Base-by-base conservation (phyloP, 2,329 filamentous ascomycete species). In the Penicillium sp. region DNA sequence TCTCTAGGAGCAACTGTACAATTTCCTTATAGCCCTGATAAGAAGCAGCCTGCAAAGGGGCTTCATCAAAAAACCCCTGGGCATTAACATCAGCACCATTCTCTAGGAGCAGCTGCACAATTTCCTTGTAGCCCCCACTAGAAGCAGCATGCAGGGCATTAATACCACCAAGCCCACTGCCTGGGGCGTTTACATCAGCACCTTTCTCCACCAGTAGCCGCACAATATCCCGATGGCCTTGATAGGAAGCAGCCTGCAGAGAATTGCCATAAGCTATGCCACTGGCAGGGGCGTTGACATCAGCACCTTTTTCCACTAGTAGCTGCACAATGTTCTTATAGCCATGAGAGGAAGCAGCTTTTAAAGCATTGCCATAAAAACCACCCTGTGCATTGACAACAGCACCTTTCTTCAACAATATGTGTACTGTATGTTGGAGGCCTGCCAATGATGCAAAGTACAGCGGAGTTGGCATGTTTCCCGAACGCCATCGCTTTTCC, bases 141-240 rank as follows among this genome's bases (percentile, higher is more conserved):
- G n/a, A n/a, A n/a, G n/a, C n/a, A n/a, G n/a, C n/a, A n/a, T n/a
- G n/a, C n/a, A n/a, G n/a, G n/a, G n/a, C n/a, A n/a, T n/a, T n/a
- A n/a, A n/a, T n/a, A n/a, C n/a, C n/a, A n/a, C n/a, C n/a, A n/a
- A n/a, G n/a, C n/a, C n/a, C n/a, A n/a, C n/a, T n/a, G n/a, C n/a
- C n/a, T n/a, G n/a, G n/a, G n/a, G n/a, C 47, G 31, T 69, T 61
- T 19, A 67, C 56, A 53, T 62, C 55, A 50, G 55, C 66, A 4
- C 65, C 66, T 21, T 51, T 61, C 4, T 58, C 55, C 3, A 69
- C 21, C 3, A 70, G 60, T 13, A 66, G 11, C 23, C 61, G 53
- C 13, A 69, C 61, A 13, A 63, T 53, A 6, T 59, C 30, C n/a
- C 48, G 35, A n/a, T 64, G n/a, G 23, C 63, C 63, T 19, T 46